A percentile compares a stretch with the other conserved stretches of the same genome.
These are phyloP conservation scores for Kwoniella europaea DNA, from an alignment of 768 basidiomycete genomes.

Conservation along the genomic window DNA sequence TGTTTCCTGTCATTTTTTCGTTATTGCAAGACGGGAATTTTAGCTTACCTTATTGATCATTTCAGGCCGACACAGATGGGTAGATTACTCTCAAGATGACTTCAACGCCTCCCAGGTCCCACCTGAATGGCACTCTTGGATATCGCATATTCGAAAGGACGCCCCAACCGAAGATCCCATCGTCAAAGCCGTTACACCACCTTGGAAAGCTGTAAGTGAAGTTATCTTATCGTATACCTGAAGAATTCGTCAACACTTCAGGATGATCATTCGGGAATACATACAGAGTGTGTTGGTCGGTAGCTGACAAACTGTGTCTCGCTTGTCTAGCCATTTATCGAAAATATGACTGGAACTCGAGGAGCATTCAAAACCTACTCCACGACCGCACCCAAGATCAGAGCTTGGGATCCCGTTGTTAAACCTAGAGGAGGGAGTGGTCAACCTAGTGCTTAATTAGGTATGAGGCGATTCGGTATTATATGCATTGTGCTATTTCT, in stretches of 20 bases:
- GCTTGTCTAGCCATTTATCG: constrained; percentile 74
- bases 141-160: constrained; percentile 82
- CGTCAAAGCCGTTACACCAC: constrained; percentile 70
- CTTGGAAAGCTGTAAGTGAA: constrained; percentile 91
- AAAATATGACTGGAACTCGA: constrained; percentile 90
- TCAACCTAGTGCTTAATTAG: constrained; percentile 1
- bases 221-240: no score
- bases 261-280: no score
- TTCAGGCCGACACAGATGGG: constrained; percentile 48
- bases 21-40: not conserved
- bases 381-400: constrained; percentile 79
- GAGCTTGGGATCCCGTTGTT: constrained; percentile 76
- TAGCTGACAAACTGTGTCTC: no score
- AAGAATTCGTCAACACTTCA: no score
- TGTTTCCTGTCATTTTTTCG: no score
- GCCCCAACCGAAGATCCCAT: constrained; percentile 77
- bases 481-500: not conserved
- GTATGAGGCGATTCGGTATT: not conserved
- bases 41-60: not conserved
- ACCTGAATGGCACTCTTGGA: constrained; percentile 96
- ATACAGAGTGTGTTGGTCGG: no score
- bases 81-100: constrained; percentile 89
- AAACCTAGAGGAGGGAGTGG: constrained; percentile 13
- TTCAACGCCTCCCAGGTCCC: constrained; percentile 92
- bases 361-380: constrained; percentile 90